Base-by-base conservation (phyloP, 1,284 basidiomycete genomes). In the Ustilago vetiveriae region DNA sequence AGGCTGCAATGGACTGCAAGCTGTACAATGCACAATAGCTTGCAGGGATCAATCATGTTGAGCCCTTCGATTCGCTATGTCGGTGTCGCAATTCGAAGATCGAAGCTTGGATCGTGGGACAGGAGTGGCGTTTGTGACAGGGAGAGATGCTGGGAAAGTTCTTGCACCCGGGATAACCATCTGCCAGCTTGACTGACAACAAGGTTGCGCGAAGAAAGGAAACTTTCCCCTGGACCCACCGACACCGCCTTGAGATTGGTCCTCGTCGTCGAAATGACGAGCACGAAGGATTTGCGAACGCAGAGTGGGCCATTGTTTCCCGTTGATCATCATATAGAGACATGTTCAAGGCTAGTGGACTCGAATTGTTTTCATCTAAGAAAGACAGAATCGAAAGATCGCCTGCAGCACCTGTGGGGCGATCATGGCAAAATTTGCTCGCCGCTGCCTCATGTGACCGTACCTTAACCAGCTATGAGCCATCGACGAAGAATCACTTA, bases 91-190 rank as follows among this genome's bases (percentile, higher is more conserved):
- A 17, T n/a, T 38, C 49, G 56, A 47, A 23, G 14, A 9, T 54
- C 58, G 58, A 62, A 37, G 38, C 32, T 36, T 35, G 21, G 10
- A 41, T 42, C 46, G 58, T 54, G 36, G 19, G 36, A 37, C 17
- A n/a, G 36, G 21, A 19, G 36, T 37, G 36, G 36, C 36, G 36
- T 21, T 37, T 8, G 19, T 37, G 36, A 37, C 17, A 37, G n/a
- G n/a, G n/a, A 14, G 36, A 2, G 36, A 37, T 13, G 33, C 45
- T 38, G 40, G 30, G 53, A 40, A 17, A 30, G 21, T 27, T 40
- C 39, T 43, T 48, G 44, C 21, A 21, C 35, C 30, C 19, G 43
- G 21, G 1, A 8, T 24, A 14, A 26, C 21, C 7, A 13, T 32
- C 43, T 16, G 32, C 41, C 21, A 1, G 27, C 4, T n/a, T 8